Base-by-base conservation (phyloP, 1,139 yeast genomes). In the Sugiyamaella pinicola region DNA sequence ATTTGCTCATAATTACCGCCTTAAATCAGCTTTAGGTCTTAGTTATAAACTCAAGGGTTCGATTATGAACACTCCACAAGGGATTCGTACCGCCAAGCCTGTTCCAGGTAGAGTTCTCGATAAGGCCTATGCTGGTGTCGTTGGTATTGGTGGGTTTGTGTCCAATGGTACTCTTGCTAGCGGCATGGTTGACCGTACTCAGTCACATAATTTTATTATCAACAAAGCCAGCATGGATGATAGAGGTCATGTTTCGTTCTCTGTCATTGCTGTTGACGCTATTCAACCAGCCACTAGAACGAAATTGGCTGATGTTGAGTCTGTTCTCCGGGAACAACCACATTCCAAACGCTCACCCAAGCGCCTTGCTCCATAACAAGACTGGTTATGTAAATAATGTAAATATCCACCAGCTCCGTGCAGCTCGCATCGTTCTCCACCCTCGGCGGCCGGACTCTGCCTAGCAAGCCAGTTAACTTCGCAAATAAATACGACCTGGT, bases 61-160 rank as follows among this genome's bases (percentile, higher is more conserved):
- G 67, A 74, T 88, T 47, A 68, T 76, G 58, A 87, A 85, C 69
- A 78, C 90, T 2, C 95, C 96, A 29, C 80, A 84, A 61, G 96
- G 96, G 46, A 72, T 84, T 37, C 74, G 78, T 52, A 75, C 80
- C 54, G 81, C 81, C 33, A 74, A 75, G 53, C 74, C 84, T 34
- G 84, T 82, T 12, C 86, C 87, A 13, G 96, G 95, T 57, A 83
- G 96, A 74, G 72, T 81, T 43, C 73, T 85, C 38, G 55, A 47
- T 24, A 39, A 39, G 17, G 42, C 49, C 22, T 45, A 41, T 13
- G 68, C 66, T 35, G 61, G 68, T n/a, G 50, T 54, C 28, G 60
- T 57, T 19, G 58, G 57, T 15, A 51, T 57, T 38, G 60, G 58
- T 26, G 60, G 60, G 9, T 57, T 55, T 43, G 56, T 55, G n/a